These are phyloP conservation scores for Plasmopara viticola DNA, from an alignment of 352 stramenopile genomes.

Conservation along the genomic window DNA sequence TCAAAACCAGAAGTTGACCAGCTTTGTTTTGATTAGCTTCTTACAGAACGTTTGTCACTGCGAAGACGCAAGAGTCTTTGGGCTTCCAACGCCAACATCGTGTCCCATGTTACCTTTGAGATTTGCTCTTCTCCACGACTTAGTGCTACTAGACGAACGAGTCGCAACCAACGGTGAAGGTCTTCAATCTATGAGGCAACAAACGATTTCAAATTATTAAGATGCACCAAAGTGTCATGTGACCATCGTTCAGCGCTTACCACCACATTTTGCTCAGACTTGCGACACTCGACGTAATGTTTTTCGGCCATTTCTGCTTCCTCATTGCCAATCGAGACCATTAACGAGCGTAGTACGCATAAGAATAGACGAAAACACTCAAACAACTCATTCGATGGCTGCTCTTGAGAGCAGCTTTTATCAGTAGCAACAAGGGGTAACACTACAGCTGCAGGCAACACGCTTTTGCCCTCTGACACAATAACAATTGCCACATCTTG, in stretches of 20 bases:
- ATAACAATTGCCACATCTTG: slow-evolving; percentile 64
- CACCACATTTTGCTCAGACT: slow-evolving; percentile 60
- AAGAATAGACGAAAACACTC: slow-evolving; percentile 69
- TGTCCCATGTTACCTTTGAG: slow-evolving; percentile 40
- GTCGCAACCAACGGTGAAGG: slow-evolving; percentile 66
- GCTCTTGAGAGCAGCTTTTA: neutral
- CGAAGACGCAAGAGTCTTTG: slow-evolving; percentile 16
- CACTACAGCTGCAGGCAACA: slow-evolving; percentile 55
- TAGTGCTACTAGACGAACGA: slow-evolving; percentile 63
- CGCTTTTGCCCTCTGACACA: slow-evolving; percentile 67
- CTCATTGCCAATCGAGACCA: slow-evolving; percentile 62
- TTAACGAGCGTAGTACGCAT: slow-evolving; percentile 43
- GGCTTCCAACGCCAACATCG: slow-evolving; percentile 53
- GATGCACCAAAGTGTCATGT: slow-evolving; percentile 2
- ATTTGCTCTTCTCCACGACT: slow-evolving; percentile 54
- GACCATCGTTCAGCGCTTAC: slow-evolving; percentile 25
- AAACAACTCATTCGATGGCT: slow-evolving; percentile 27
- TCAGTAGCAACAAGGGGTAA: slow-evolving; percentile 25
- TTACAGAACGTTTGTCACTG: neutral
- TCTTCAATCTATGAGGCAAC: slow-evolving; percentile 50
- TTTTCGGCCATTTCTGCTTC: slow-evolving; percentile 72
- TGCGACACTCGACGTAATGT: slow-evolving; percentile 67
- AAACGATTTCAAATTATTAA: neutral
- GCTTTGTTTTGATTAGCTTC: too few species aligned
- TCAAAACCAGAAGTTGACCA: too few species aligned